phyloP scores from a whole-genome alignment of 768 basidiomycete species.

The Pilatotrama ljubarskyi region DNA sequence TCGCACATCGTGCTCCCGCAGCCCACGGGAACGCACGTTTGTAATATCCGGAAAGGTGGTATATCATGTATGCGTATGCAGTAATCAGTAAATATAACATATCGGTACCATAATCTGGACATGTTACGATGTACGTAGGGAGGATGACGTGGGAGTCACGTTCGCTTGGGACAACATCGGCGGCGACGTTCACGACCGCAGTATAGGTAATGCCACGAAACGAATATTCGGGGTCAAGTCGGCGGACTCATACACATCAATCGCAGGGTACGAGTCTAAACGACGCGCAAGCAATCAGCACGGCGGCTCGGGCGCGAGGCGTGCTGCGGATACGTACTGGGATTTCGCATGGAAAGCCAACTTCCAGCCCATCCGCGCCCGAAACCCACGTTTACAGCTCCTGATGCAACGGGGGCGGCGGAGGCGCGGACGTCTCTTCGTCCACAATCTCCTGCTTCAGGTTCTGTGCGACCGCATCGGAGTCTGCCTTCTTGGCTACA shows the following conservation, averaged over 20 bases:
- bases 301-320: not conserved
- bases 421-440: constrained; percentile 14
- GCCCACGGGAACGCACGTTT: not conserved
- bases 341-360: constrained; percentile 1
- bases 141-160: not conserved
- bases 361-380: not conserved
- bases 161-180: not conserved
- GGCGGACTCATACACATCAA: not conserved
- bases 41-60: not conserved
- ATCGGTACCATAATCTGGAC: constrained; percentile 9
- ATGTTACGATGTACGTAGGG: not conserved
- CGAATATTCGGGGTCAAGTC: not conserved
- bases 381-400: constrained; percentile 24
- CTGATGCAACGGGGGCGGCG: constrained; percentile 20
- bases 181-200: not conserved
- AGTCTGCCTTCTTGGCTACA: constrained; percentile 10
- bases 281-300: not conserved
- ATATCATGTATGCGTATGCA: constrained; percentile 1
- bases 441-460: constrained; percentile 25
- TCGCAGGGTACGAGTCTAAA: not conserved
- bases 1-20: not conserved
- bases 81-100: constrained; percentile 15
- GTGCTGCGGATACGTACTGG: not conserved
- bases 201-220: constrained; percentile 14
- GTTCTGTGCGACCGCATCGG: constrained; percentile 26